Base-by-base conservation (phyloP, 2,329 filamentous ascomycete genomes). In the Epichloe glyceriae region DNA sequence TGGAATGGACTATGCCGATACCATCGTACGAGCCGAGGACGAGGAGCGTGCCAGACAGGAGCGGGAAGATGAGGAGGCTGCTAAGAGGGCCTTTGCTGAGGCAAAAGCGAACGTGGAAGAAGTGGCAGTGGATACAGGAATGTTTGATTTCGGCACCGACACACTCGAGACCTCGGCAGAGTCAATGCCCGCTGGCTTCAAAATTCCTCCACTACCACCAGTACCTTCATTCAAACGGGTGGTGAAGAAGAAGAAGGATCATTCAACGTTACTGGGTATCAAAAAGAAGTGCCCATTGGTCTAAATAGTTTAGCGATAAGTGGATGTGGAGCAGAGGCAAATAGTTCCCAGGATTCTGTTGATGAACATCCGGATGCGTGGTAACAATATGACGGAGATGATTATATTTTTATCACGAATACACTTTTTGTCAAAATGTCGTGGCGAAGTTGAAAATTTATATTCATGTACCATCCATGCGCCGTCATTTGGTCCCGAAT, bases 181-280 rank as follows among this genome's bases (percentile, higher is more conserved):
- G 3, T 56, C 65, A 8, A 64, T 69, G 37, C 59, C 59, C 2
- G 30, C 20, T 37, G 47, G 39, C 7, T 43, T 43, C 33, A 38
- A 49, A 10, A 3, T 30, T 37, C 61, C 63, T 1, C 53, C 56
- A 8, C 17, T 54, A 5, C 47, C 41, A 37, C 71, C 80, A 2
- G 26, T 11, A 11, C 75, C 78, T 5, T 80, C 79, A 0, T 94
- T 91, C 61, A 85, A 86, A 65, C 75, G 86, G 53, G 79, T 82
- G 42, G 75, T 84, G 46, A 95, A 95, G 71, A 85, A 88, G 70
- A 97, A 95, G 71, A 95, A 93, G 67, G 82, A 93, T 53, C 78
- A 85, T 52, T 73, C 81, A 0, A 82, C 84, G 14, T 71, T 83
- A 20, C 67, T 95, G 46, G 89, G 90, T 1, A 90, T 96, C 60